Evolutionary conservation across 495 filamentous ascomycete genomes (phyloP).

Genomic region (Lophium mytilinum): DNA sequence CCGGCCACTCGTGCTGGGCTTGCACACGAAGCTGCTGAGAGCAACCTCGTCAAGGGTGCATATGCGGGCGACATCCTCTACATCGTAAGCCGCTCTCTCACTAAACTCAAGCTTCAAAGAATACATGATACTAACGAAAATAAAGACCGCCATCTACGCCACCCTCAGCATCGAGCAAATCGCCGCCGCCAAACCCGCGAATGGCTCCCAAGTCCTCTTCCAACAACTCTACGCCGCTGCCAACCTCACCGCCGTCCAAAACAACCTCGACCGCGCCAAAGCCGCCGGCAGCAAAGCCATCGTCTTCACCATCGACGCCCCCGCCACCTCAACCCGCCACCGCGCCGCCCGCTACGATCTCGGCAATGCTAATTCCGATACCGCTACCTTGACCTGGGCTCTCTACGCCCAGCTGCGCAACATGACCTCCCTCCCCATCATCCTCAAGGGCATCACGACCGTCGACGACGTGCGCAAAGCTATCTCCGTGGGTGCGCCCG

Average conservation of each 20-base stretch:
- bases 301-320: conserved; percentile 4
- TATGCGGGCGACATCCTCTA: conserved; percentile 2
- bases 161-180: background rate
- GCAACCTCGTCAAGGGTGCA: background rate
- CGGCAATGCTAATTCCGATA: background rate
- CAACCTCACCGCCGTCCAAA: background rate
- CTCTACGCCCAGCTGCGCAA: background rate
- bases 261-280: background rate
- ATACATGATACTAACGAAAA: too few relatives aligned
- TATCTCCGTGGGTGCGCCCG: conserved; percentile 22
- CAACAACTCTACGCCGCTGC: conserved; percentile 3
- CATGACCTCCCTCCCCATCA: conserved; percentile 7
- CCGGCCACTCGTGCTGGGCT: conserved; percentile 29
- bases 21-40: background rate
- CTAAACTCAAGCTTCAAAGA: too few relatives aligned
- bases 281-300: conserved; percentile 3
- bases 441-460: conserved; percentile 36
- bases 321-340: background rate
- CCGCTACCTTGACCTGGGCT: conserved; percentile 4
- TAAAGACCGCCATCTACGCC: background rate
- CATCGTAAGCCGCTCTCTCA: background rate
- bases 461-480: conserved; percentile 37
- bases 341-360: conserved; percentile 3
- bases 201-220: background rate
- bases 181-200: background rate